Percentiles rank a stretch among this genome's conserved stretches.
Conservation (phyloP, 2,329 filamentous ascomycete genomes). For the Phaeosphaeriaceae sp. region DNA sequence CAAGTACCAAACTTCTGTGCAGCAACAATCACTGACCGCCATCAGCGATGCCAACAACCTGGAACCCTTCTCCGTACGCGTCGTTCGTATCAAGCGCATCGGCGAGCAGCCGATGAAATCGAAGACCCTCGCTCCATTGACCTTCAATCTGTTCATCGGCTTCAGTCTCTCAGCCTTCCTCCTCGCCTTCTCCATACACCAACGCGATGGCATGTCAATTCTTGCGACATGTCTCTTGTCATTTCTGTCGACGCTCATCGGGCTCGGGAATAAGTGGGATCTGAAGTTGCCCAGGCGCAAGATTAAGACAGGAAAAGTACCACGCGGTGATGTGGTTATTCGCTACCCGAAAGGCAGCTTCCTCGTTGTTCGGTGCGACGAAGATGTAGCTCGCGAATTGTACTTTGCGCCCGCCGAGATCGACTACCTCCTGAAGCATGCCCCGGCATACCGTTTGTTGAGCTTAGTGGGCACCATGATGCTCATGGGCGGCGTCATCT, state of each 20-base stretch:
- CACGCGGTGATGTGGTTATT: slow-evolving; percentile 57
- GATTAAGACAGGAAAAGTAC: slow-evolving; percentile 34
- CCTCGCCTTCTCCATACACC: slow-evolving; percentile 53
- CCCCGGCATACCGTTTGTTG: slow-evolving; percentile 53
- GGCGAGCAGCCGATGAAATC: slow-evolving; percentile 48
- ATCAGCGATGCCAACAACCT: slow-evolving; percentile 46
- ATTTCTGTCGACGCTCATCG: slow-evolving; percentile 57
- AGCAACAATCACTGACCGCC: neutral
- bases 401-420: slow-evolving; percentile 61
- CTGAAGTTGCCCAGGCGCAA: slow-evolving; percentile 52
- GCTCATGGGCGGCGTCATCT: slow-evolving; percentile 61
- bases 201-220: slow-evolving; percentile 59
- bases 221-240: slow-evolving; percentile 57
- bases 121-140: slow-evolving; percentile 55
- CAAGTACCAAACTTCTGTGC: slow-evolving; percentile 9
- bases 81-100: slow-evolving; percentile 48
- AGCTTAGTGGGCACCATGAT: slow-evolving; percentile 59
- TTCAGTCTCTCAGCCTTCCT: slow-evolving; percentile 52
- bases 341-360: slow-evolving; percentile 60
- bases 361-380: slow-evolving; percentile 57
- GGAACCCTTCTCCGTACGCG: slow-evolving; percentile 49
- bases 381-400: slow-evolving; percentile 58
- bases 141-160: slow-evolving; percentile 55
- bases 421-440: slow-evolving; percentile 52
- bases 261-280: slow-evolving; percentile 58